Conservation (phyloP, 2,329 filamentous ascomycete species). For the Colletotrichum noveboracense region DNA sequence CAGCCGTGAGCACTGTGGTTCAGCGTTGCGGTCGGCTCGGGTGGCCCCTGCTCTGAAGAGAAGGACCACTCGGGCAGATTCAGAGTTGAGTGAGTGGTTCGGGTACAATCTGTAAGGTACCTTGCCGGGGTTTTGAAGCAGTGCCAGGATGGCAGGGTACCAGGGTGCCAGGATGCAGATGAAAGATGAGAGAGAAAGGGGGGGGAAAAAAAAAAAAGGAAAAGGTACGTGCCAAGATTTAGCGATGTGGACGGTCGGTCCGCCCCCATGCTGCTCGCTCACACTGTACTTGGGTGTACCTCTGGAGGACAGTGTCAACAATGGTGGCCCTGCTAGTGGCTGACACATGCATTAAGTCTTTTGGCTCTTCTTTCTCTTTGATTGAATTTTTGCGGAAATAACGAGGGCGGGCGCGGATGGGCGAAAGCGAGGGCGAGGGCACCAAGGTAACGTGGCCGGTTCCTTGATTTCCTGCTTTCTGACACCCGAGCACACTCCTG, state of each 20-base stretch:
- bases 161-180: not conserved
- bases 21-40: not conserved
- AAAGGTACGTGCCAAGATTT: not conserved
- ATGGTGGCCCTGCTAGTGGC: not conserved
- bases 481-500: slow-evolving; percentile 8
- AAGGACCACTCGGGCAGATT: not conserved
- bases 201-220: not conserved
- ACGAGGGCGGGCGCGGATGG: not conserved
- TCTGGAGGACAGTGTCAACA: not conserved
- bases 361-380: not conserved
- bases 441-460: slow-evolving; percentile 12
- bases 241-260: not conserved
- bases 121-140: not conserved
- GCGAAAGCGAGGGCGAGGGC: not conserved
- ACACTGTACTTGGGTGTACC: not conserved
- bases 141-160: not conserved
- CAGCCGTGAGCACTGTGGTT: not conserved
- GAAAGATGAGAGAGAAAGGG: not conserved
- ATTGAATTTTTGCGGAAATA: slow-evolving; percentile 15
- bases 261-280: not conserved
- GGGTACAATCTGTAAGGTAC: not conserved
- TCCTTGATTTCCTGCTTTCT: slow-evolving; percentile 10
- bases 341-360: slow-evolving; percentile 16
- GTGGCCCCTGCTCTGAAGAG: not conserved
- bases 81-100: not conserved